Evolutionary conservation across 1,139 yeast species (phyloP), one percentile per base, ranked within the genome.

Genomic region (Sugiyamaella castrensis): DNA sequence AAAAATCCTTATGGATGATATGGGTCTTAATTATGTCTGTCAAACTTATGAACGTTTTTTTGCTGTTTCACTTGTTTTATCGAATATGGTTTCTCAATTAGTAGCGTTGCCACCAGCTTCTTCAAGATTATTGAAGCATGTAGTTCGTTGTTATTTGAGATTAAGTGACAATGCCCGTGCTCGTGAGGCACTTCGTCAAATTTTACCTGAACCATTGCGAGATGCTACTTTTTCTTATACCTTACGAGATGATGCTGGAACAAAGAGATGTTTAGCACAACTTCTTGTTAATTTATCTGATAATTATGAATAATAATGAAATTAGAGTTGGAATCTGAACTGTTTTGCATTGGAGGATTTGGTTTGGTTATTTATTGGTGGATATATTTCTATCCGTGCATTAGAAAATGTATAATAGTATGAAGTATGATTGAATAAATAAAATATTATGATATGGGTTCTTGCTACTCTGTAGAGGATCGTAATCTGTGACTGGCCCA

Each of bases 1-100:
- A 65, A 92, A 91, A 69, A 91, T 92, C 48, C 73, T 92, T 49
- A 77, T 88, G 58, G 98, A 92, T 68, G 97, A 92, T 64, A 82
- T 85, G 59, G 98, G 98, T 0, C 76, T 92, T 55, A 80, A 82
- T 34, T 92, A 92, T 69, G 87, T 92, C 24, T 92, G 98, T 70
- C 95, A 95, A 52, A 91, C 98, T 0, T 87, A 84, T 65, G 98
- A 92, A 68, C 76, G 98, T 59, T 92, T 92, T 66, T 89, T 85
- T 55, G 96, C 98, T 2, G 97, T 92, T 30, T 87, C 95, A 1
- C 83, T 87, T 40, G 98, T 92, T 1, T 75, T 92, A 54, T 80
- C 87, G 32, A 80, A 82, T 56, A 94, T 92, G 95, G 92, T 92
- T 43, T 88, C 85, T 43, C 97, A 91, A 65, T 72, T 92, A 54